Conservation (phyloP, 2,329 filamentous ascomycete species). For the Tolypocladium inflatum region DNA sequence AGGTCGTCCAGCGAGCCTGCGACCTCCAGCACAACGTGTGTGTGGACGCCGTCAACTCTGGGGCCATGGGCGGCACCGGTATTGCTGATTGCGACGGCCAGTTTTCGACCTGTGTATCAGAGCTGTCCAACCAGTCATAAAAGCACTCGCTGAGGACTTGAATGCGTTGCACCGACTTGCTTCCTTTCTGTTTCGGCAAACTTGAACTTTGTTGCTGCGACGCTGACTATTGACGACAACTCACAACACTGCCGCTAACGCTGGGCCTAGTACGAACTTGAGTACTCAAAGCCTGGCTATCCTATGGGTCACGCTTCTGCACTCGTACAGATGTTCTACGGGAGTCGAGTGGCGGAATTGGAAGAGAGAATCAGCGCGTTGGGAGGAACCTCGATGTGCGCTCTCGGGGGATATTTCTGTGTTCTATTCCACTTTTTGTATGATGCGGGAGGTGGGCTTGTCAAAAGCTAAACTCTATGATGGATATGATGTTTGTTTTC, state of each 20-base stretch:
- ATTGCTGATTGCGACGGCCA: constrained; percentile 47
- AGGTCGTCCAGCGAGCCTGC: constrained; percentile 51
- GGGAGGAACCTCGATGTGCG: not conserved
- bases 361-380: not conserved
- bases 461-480: not conserved
- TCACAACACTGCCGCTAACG: not conserved
- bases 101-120: constrained; percentile 31
- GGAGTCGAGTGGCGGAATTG: too few species aligned
- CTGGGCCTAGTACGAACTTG: not conserved
- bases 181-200: not conserved
- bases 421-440: not conserved
- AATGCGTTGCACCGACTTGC: not conserved
- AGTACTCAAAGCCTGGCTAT: not conserved
- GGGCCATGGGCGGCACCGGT: constrained; percentile 27
- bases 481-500: not conserved
- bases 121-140: constrained; percentile 9
- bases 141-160: not conserved
- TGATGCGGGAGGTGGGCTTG: not conserved
- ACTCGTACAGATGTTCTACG: not conserved
- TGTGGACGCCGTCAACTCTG: constrained; percentile 44
- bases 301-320: not conserved
- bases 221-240: not conserved
- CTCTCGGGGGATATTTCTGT: not conserved
- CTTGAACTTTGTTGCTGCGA: not conserved
- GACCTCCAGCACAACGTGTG: constrained; percentile 55